phyloP scores from a whole-genome alignment of 2,329 filamentous ascomycete genomes.

The Pseudogymnoascus sp. region DNA sequence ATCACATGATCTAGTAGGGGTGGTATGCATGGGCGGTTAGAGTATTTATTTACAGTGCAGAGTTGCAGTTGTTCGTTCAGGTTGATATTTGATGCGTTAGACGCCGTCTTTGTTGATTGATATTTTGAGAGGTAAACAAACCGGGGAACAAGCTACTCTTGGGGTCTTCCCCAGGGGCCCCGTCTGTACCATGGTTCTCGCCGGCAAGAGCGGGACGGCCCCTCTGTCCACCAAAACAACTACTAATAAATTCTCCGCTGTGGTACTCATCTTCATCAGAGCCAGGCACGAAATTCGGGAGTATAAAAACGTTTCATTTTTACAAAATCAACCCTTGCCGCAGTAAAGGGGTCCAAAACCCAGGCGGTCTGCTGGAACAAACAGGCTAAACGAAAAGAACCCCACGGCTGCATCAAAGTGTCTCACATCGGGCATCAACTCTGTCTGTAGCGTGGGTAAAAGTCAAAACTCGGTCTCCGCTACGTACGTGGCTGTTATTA shows the following conservation, averaged over 20 bases:
- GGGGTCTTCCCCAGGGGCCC: background rate
- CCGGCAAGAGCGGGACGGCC: background rate
- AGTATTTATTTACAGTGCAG: background rate
- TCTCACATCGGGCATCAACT: constrained; percentile 3
- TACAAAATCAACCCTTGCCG: background rate
- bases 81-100: background rate
- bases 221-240: background rate
- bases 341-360: constrained; percentile 1
- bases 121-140: background rate
- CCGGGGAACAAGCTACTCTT: background rate
- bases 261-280: background rate
- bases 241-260: background rate
- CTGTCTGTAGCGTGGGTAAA: constrained; percentile 1
- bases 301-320: constrained; percentile 5
- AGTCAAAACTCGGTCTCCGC: background rate
- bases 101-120: background rate
- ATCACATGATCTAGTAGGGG: background rate
- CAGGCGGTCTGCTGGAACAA: background rate
- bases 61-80: background rate
- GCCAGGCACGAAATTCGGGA: background rate
- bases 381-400: background rate
- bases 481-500: constrained; percentile 2
- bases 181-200: constrained; percentile 1
- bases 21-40: background rate
- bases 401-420: background rate